Percentiles rank a stretch among this genome's conserved stretches.
phyloP scores from a whole-genome alignment of 192 early-diverging fungal genomes.

The Pilaira anomala region DNA sequence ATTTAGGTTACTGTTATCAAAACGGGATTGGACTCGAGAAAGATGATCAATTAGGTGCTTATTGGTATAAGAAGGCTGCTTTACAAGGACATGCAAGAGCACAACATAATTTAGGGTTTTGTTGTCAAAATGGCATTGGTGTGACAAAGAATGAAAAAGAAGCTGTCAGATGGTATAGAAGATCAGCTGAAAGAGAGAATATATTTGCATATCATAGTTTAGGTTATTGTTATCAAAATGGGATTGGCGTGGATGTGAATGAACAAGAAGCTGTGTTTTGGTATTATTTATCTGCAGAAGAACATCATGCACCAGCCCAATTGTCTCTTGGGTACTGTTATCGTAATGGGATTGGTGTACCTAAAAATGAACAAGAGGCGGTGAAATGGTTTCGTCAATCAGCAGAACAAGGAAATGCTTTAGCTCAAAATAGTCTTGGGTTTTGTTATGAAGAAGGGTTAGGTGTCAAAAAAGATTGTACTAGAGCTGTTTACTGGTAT shows the following conservation, averaged over 20 bases:
- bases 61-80: constrained; percentile 60
- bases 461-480: constrained; percentile 55
- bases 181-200: constrained; percentile 45
- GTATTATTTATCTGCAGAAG: constrained; percentile 53
- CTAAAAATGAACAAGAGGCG: constrained; percentile 44
- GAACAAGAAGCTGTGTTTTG: constrained; percentile 50
- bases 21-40: constrained; percentile 57
- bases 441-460: constrained; percentile 78
- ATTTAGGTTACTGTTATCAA: constrained; percentile 72
- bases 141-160: constrained; percentile 52
- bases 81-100: constrained; percentile 51
- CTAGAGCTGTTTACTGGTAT: constrained; percentile 63
- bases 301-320: constrained; percentile 54
- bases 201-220: constrained; percentile 55
- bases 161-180: constrained; percentile 52
- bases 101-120: constrained; percentile 72
- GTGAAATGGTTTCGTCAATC: constrained; percentile 61
- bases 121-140: constrained; percentile 82
- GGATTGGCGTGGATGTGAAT: constrained; percentile 51
- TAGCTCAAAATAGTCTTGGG: constrained; percentile 79
- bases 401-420: constrained; percentile 68
- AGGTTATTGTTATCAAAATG: constrained; percentile 58
- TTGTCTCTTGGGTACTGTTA: constrained; percentile 58
- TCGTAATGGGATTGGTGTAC: constrained; percentile 55
- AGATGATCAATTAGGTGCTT: constrained; percentile 49